Base-by-base conservation (phyloP, 1,284 basidiomycete species). In the Marasmius fiardii region DNA sequence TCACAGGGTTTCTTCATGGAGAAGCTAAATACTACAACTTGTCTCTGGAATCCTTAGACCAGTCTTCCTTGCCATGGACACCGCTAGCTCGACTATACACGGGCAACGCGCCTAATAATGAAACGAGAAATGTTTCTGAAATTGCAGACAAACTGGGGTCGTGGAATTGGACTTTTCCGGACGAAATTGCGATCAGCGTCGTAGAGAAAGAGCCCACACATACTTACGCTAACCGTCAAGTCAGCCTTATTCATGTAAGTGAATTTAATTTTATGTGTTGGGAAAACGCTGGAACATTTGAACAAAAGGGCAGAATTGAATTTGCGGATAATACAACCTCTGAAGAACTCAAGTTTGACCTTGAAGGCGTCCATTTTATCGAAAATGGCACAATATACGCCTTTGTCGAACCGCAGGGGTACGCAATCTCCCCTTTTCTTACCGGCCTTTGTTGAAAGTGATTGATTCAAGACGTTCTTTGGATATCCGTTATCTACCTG, bases 381-480 rank as follows among this genome's bases (percentile, higher is more conserved):
- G 73, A 80, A 8, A 90, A 91, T 60, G 93, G 93, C 1, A 83
- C 88, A 1, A 83, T 94, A 41, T 88, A 86, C 64, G 88, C 90
- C 0, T 79, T 88, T 58, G 90, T 83, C 5, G 78, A 85, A 63
- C 83, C 88, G 4, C 69, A 72, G 20, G 85, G 86, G 89, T 91
- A 60, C 58, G 78, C 59, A 23, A 34, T 31, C 45, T 6, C 39
- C 39, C n/a, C 48, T 23, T 23, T 34, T 44, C n/a, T 33, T 31
- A 47, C 50, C 21, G 24, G n/a, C 8, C 28, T 24, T 43, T 53
- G 23, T 51, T 60, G 21, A 53, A 48, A 16, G 57, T 45, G 53
- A 55, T 41, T 52, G 24, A 56, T 37, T 23, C 2, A 53, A 88
- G 84, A 39, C 75, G 74, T 58, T 72, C 77, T 61, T 76, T 86